A percentile compares a stretch with the other conserved stretches of the same genome.
Conservation (phyloP, 768 basidiomycete genomes). For the Lactarius hatsudake region DNA sequence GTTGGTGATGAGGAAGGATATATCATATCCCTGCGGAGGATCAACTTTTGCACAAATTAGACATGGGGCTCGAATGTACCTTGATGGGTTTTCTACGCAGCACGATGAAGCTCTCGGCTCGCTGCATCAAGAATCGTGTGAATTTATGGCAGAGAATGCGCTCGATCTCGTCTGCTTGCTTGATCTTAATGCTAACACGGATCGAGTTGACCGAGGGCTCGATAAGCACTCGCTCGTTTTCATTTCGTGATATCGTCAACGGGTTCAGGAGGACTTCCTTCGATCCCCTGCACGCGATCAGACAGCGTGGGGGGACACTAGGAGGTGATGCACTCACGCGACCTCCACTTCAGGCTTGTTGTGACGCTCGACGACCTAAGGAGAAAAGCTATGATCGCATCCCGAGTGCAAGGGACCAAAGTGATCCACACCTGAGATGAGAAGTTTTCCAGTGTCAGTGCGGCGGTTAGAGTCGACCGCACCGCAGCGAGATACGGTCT, state of each 20-base stretch:
- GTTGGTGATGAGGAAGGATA: constrained; percentile 97
- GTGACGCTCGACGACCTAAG: constrained; percentile 91
- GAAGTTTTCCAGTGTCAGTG: constrained; percentile 96
- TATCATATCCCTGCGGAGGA: constrained; percentile 83
- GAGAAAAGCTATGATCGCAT: constrained; percentile 27
- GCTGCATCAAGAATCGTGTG: constrained; percentile 98
- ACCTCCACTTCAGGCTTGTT: constrained; percentile 97
- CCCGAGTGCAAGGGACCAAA: constrained; percentile 16
- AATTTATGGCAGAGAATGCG: constrained; percentile 97
- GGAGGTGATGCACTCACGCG: constrained; percentile 43
- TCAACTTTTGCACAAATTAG: constrained; percentile 2
- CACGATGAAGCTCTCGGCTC: constrained; percentile 96
- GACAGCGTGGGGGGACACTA: not conserved
- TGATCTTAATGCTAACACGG: constrained; percentile 95
- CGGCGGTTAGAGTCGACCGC: constrained; percentile 94
- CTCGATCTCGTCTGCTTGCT: constrained; percentile 99
- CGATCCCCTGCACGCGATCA: constrained; percentile 57
- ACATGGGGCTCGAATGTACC: constrained; percentile 43
- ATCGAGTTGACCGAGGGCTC: constrained; percentile 98
- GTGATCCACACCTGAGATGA: constrained; percentile 77
- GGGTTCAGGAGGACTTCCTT: constrained; percentile 94
- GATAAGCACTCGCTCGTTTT: constrained; percentile 95
- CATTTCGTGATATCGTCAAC: constrained; percentile 91
- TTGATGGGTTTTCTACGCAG: constrained; percentile 90
- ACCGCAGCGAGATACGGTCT: constrained; percentile 96